Percentiles rank a stretch among this genome's conserved stretches.
Evolutionary conservation across 306 rosid species (phyloP).

Genomic region (Dicorynia guianensis): DNA sequence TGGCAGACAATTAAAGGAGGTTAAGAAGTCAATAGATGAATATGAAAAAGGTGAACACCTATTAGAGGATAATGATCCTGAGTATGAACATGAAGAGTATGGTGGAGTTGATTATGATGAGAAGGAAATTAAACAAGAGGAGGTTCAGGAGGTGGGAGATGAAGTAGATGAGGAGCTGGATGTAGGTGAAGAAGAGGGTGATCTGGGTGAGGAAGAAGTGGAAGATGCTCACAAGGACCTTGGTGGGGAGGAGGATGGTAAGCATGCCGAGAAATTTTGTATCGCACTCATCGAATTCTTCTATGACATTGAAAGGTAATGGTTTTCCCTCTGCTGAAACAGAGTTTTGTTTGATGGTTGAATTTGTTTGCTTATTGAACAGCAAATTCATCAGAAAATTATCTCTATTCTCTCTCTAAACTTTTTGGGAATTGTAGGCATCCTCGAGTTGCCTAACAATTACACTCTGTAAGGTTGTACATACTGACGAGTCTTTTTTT

Average conservation of each 20-base stretch:
- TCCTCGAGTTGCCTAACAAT: too few species aligned
- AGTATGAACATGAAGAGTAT: slow-evolving; percentile 88
- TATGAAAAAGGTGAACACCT: slow-evolving; percentile 87
- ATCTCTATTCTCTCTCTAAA: too few species aligned
- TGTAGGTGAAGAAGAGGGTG: slow-evolving; percentile 81
- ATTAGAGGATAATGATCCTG: slow-evolving; percentile 96
- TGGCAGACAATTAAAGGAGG: slow-evolving; percentile 82
- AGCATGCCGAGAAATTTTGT: slow-evolving; percentile 44
- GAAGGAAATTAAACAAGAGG: slow-evolving; percentile 88
- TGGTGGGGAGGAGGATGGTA: slow-evolving; percentile 80
- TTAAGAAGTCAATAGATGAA: slow-evolving; percentile 79
- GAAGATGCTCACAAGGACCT: slow-evolving; percentile 79
- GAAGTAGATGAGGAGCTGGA: slow-evolving; percentile 61
- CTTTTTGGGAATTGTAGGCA: too few species aligned
- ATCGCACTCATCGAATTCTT: slow-evolving; percentile 30
- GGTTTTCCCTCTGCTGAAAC: not conserved
- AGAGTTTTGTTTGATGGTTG: slow-evolving; percentile 17
- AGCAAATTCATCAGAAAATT: too few species aligned
- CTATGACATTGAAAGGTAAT: slow-evolving; percentile 15
- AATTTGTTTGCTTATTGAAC: slow-evolving; percentile 18
- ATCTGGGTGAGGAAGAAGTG: slow-evolving; percentile 75
- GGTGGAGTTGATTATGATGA: slow-evolving; percentile 93
- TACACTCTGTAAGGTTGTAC: too few species aligned
- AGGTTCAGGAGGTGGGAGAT: slow-evolving; percentile 70
- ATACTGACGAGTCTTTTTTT: too few species aligned